phyloP scores from a whole-genome alignment of 2,329 filamentous ascomycete species.

The Cladosporium cucumerinum region DNA sequence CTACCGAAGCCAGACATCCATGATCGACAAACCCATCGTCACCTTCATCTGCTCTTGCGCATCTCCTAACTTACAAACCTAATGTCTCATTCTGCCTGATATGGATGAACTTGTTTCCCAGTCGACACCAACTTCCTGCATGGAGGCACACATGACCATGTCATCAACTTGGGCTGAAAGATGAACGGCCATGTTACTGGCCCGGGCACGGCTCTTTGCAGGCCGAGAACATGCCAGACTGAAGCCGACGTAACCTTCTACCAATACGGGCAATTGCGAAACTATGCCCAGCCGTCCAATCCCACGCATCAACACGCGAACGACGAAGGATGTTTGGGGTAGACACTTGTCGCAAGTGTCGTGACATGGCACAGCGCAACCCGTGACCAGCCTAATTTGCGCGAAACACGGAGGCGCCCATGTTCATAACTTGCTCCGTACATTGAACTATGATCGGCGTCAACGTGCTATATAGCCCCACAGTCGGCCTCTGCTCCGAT shows the following conservation, averaged over 20 bases:
- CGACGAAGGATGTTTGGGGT: constrained; percentile 1
- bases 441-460: neutral
- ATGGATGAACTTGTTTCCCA: neutral
- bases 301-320: neutral
- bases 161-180: neutral
- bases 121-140: neutral
- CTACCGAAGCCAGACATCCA: neutral
- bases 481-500: neutral
- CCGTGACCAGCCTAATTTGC: neutral
- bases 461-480: neutral
- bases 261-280: constrained; percentile 7
- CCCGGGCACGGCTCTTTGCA: neutral
- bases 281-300: constrained; percentile 1
- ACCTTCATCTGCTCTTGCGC: neutral
- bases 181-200: neutral
- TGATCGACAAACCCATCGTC: neutral
- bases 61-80: neutral
- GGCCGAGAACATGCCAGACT: neutral
- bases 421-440: neutral
- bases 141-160: neutral
- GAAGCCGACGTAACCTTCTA: neutral
- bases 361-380: neutral
- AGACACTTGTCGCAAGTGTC: constrained; percentile 5
- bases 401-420: constrained; percentile 13
- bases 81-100: neutral